These are phyloP conservation scores for Ulota crispa DNA, from an alignment of 225 moss, liverwort and hornwort species.

Conservation along the genomic window DNA sequence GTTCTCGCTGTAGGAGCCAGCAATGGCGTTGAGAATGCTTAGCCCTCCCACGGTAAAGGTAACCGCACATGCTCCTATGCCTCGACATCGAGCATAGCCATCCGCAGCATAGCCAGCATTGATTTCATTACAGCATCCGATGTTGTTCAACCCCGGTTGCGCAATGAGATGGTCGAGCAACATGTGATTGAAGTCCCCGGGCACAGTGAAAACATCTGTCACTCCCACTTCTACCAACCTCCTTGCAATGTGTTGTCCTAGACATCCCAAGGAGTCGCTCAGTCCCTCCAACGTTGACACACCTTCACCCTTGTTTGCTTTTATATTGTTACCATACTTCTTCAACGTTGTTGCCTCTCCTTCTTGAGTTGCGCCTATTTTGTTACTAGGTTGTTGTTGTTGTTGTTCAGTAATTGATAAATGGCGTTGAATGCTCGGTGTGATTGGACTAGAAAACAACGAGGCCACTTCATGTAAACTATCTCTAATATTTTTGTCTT, in stretches of 20 bases:
- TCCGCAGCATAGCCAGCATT: conserved; percentile 46
- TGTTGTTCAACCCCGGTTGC: conserved; percentile 14
- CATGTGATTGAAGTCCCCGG: conserved; percentile 38
- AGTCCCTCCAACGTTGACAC: too few relatives aligned
- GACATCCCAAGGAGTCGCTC: too few relatives aligned
- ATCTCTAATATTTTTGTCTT: too few relatives aligned
- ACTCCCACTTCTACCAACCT: conserved; percentile 36
- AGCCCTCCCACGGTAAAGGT: conserved; percentile 43
- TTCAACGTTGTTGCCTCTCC: too few relatives aligned
- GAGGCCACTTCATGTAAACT: too few relatives aligned
- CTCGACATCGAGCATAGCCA: conserved; percentile 35
- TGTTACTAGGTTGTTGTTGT: too few relatives aligned
- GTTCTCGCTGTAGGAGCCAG: conserved; percentile 45
- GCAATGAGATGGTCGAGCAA: conserved; percentile 38
- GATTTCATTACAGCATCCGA: conserved; percentile 45
- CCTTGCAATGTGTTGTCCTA: conserved; percentile 33
- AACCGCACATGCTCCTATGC: conserved; percentile 32
- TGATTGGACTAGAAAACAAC: too few relatives aligned
- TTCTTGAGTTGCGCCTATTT: too few relatives aligned
- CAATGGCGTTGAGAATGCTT: conserved; percentile 45
- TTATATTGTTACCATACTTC: too few relatives aligned
- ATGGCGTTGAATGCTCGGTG: too few relatives aligned
- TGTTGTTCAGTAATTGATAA: too few relatives aligned
- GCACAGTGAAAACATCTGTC: conserved; percentile 33
- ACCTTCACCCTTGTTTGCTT: too few relatives aligned